Evolutionary conservation across 768 basidiomycete species (phyloP).

Genomic region (Mrakia blollopis): DNA sequence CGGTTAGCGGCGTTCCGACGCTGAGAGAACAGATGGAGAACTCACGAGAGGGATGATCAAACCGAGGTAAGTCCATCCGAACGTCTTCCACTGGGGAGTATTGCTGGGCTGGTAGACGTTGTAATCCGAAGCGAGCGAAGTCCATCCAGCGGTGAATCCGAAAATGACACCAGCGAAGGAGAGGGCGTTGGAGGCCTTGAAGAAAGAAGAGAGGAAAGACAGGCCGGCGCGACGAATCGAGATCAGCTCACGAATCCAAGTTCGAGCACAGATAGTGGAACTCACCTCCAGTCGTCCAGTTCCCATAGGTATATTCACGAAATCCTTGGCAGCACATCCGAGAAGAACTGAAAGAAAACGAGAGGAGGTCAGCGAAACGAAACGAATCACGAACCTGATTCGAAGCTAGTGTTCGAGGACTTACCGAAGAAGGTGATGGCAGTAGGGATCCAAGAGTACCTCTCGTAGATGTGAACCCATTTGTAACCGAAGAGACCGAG

Average conservation of each 20-base stretch:
- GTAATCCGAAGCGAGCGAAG: slow-evolving; percentile 42
- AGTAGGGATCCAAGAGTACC: slow-evolving; percentile 47
- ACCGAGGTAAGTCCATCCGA: slow-evolving; percentile 47
- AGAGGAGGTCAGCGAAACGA: slow-evolving; percentile 17
- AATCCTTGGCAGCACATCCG: slow-evolving; percentile 41
- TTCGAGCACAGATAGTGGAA: too few relatives aligned
- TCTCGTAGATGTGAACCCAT: slow-evolving; percentile 31
- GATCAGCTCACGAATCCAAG: too few relatives aligned
- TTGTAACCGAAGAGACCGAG: slow-evolving; percentile 28
- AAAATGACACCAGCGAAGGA: slow-evolving; percentile 20
- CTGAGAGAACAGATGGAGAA: background rate
- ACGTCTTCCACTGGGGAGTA: slow-evolving; percentile 46
- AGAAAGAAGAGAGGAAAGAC: too few relatives aligned
- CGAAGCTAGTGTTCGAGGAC: background rate
- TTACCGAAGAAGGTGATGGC: slow-evolving; percentile 47
- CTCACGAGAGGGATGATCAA: slow-evolving; percentile 38
- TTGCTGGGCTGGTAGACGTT: slow-evolving; percentile 49
- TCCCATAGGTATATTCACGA: slow-evolving; percentile 40
- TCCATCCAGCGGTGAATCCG: slow-evolving; percentile 47
- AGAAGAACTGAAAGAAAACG: slow-evolving; percentile 32
- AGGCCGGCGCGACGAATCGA: too few relatives aligned
- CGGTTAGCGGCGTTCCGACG: background rate
- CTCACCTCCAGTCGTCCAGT: slow-evolving; percentile 40
- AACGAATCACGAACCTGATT: background rate
- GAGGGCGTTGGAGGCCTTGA: slow-evolving; percentile 33